These are phyloP conservation scores for Aspergillus sp. DNA, from an alignment of 2,329 filamentous ascomycete genomes.

Conservation along the genomic window DNA sequence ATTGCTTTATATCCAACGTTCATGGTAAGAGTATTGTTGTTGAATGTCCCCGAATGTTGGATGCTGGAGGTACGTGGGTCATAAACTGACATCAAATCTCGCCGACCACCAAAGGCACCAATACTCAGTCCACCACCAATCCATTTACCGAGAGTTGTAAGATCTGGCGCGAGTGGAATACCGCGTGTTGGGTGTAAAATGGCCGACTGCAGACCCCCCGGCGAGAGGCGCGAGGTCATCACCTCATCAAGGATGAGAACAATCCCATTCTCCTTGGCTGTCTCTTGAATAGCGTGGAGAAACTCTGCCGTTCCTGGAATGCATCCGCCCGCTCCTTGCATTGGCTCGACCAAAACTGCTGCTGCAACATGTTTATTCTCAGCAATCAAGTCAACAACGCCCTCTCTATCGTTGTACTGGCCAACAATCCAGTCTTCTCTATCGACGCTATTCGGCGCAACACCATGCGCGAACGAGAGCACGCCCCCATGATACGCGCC, in stretches of 20 bases:
- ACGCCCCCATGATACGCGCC: slow-evolving; percentile 51
- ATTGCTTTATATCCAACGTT: slow-evolving; percentile 13
- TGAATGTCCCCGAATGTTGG: slow-evolving; percentile 64
- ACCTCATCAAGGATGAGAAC: slow-evolving; percentile 71
- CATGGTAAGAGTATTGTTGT: slow-evolving; percentile 67
- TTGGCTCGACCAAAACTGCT: slow-evolving; percentile 33
- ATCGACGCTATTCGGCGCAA: slow-evolving; percentile 44
- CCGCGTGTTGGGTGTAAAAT: slow-evolving; percentile 12
- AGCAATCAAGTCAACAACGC: slow-evolving; percentile 40
- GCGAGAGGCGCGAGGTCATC: slow-evolving; percentile 63
- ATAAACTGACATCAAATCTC: slow-evolving; percentile 54
- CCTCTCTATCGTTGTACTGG: slow-evolving; percentile 60
- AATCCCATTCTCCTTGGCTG: slow-evolving; percentile 51
- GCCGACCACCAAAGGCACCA: slow-evolving; percentile 64
- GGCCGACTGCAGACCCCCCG: slow-evolving; percentile 49
- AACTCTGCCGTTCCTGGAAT: slow-evolving; percentile 14
- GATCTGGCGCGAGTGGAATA: slow-evolving; percentile 54
- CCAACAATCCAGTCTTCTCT: slow-evolving; percentile 58
- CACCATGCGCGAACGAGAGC: slow-evolving; percentile 43
- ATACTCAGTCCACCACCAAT: slow-evolving; percentile 67
- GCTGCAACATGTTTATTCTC: slow-evolving; percentile 48
- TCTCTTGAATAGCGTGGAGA: slow-evolving; percentile 42
- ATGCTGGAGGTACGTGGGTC: slow-evolving; percentile 27
- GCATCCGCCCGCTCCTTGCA: slow-evolving; percentile 8
- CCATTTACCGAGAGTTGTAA: slow-evolving; percentile 67